Percentiles rank a stretch among this genome's conserved stretches.
phyloP scores from a whole-genome alignment of 345 rosid species.

The Camelina neglecta region DNA sequence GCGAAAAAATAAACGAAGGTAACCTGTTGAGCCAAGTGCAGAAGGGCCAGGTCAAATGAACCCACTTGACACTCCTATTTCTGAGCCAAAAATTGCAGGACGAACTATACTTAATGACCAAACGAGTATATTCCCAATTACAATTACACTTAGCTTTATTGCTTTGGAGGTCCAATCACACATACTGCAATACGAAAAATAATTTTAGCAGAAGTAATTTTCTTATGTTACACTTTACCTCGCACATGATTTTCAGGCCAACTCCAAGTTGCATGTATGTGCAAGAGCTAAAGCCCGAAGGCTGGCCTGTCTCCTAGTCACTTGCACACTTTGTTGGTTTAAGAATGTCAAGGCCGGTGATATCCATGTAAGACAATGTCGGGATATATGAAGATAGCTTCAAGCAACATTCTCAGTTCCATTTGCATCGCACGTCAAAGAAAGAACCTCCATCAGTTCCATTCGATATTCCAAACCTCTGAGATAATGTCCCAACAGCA shows the following conservation, averaged over 20 bases:
- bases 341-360: neutral
- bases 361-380: neutral
- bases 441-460: slow-evolving; percentile 80
- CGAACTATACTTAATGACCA: slow-evolving; percentile 17
- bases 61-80: neutral
- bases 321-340: slow-evolving; percentile 5
- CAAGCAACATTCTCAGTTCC: slow-evolving; percentile 44
- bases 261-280: slow-evolving; percentile 21
- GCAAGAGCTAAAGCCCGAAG: slow-evolving; percentile 1
- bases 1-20: neutral
- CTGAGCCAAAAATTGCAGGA: neutral
- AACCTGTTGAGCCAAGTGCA: neutral
- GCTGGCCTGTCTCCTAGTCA: slow-evolving; percentile 21
- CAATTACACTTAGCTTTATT: slow-evolving; percentile 38
- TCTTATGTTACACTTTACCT: slow-evolving; percentile 23
- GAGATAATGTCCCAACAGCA: slow-evolving; percentile 90
- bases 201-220: slow-evolving; percentile 15
- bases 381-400: slow-evolving; percentile 20
- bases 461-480: slow-evolving; percentile 87
- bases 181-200: slow-evolving; percentile 3
- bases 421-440: slow-evolving; percentile 56
- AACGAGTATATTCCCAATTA: slow-evolving; percentile 23
- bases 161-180: slow-evolving; percentile 30
- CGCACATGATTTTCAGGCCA: slow-evolving; percentile 6
- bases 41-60: neutral